Conservation (phyloP, 202 grass and related monocot genomes). For the Setaria viridis region DNA sequence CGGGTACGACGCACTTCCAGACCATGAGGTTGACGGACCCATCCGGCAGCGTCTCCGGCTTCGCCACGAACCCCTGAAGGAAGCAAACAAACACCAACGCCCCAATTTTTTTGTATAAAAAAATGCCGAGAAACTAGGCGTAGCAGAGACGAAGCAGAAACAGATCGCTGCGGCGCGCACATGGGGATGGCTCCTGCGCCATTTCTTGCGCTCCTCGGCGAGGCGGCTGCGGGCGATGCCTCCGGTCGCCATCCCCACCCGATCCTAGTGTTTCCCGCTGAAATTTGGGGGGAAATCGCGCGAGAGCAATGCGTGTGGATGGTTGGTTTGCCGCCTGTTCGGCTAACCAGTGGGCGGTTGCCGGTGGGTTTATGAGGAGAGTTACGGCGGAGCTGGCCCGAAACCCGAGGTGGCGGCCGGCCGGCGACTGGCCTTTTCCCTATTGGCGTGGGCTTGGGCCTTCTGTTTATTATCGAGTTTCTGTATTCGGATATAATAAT, state of each 20-base stretch:
- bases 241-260: slow-evolving; percentile 53
- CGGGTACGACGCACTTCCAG: slow-evolving; percentile 78
- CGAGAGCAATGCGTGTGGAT: neutral
- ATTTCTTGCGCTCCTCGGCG: slow-evolving; percentile 83
- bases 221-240: slow-evolving; percentile 78
- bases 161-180: slow-evolving; percentile 34
- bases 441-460: neutral
- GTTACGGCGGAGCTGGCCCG: no score
- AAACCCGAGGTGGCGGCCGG: neutral
- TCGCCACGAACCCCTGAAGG: slow-evolving; percentile 83
- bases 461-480: no score
- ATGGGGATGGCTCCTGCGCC: slow-evolving; percentile 89
- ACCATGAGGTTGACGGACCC: slow-evolving; percentile 81
- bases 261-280: neutral
- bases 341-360: neutral
- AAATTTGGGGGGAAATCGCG: neutral
- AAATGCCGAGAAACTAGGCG: neutral
- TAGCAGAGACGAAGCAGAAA: neutral
- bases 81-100: slow-evolving; percentile 13
- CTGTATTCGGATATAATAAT: no score
- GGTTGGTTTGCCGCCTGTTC: neutral
- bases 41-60: slow-evolving; percentile 74
- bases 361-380: neutral
- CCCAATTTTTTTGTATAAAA: neutral
- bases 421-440: no score